These are phyloP conservation scores for Allium fistulosum DNA, from an alignment of 106 monocot species.

Conservation along the genomic window DNA sequence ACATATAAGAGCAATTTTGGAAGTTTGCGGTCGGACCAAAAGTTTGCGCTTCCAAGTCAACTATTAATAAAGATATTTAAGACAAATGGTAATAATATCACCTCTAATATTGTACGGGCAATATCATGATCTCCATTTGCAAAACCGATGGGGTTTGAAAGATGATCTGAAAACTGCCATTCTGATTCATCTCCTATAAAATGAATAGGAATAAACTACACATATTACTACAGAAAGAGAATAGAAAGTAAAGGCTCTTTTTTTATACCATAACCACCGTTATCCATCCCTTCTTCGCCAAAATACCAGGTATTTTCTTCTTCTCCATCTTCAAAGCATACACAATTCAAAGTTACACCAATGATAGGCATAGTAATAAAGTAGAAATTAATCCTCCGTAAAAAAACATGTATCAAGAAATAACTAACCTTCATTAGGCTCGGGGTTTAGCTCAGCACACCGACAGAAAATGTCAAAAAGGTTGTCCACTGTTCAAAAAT, in stretches of 20 bases:
- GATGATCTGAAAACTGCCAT: constrained; percentile 37
- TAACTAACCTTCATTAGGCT: constrained; percentile 63
- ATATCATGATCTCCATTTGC: constrained; percentile 67
- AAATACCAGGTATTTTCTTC: constrained; percentile 87
- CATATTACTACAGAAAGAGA: background rate
- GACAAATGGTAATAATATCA: constrained; percentile 6
- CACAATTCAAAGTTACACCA: background rate
- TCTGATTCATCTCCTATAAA: constrained; percentile 37
- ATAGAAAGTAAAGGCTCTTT: constrained; percentile 1
- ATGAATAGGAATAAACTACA: background rate
- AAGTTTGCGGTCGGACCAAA: too few relatives aligned
- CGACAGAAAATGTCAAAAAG: constrained; percentile 77
- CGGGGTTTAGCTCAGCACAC: constrained; percentile 91
- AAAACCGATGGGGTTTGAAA: constrained; percentile 58
- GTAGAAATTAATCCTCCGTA: background rate
- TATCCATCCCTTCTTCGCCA: constrained; percentile 42
- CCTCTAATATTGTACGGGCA: constrained; percentile 58
- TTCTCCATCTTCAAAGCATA: constrained; percentile 29
- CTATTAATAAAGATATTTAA: too few relatives aligned
- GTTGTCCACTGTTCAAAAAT: constrained; percentile 43
- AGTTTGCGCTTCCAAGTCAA: too few relatives aligned
- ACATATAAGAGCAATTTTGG: too few relatives aligned
- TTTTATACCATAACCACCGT: constrained; percentile 18
- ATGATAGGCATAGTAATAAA: background rate
- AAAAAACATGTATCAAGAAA: background rate